Conservation (phyloP, 768 basidiomycete genomes). For the Amylocystis lapponica region DNA sequence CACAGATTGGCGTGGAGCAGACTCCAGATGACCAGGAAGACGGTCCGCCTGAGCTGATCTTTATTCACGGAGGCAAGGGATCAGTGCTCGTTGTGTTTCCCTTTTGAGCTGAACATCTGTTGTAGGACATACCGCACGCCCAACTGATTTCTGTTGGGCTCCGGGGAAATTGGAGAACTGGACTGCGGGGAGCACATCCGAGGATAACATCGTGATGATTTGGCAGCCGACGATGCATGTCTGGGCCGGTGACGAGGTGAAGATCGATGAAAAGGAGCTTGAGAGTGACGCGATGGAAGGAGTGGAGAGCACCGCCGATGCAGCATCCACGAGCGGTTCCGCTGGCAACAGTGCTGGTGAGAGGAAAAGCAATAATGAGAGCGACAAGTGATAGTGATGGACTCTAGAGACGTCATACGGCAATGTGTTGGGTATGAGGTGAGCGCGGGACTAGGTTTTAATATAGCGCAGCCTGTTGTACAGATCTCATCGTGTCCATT, state of each 20-base stretch:
- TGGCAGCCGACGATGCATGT: slow-evolving; percentile 97
- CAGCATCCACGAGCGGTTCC: background rate
- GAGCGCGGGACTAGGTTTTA: too few species aligned
- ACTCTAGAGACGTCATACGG: background rate
- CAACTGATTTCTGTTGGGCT: slow-evolving; percentile 96
- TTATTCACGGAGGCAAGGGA: slow-evolving; percentile 84
- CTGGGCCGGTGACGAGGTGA: slow-evolving; percentile 87
- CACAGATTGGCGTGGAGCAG: slow-evolving; percentile 90
- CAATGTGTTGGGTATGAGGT: too few species aligned
- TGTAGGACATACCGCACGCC: slow-evolving; percentile 81
- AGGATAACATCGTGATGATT: slow-evolving; percentile 95
- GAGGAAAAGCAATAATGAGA: background rate
- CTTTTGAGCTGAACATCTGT: slow-evolving; percentile 4
- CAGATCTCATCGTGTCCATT: background rate
- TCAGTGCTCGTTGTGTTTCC: background rate
- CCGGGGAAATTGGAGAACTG: slow-evolving; percentile 75
- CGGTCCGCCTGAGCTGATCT: slow-evolving; percentile 93
- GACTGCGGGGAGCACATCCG: slow-evolving; percentile 84
- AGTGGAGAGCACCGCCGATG: slow-evolving; percentile 36
- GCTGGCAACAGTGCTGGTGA: background rate
- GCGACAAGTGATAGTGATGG: background rate
- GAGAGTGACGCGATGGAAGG: slow-evolving; percentile 80
- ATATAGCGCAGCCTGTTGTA: slow-evolving; percentile 2
- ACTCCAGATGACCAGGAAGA: slow-evolving; percentile 98
- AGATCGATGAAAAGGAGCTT: slow-evolving; percentile 78